Percentiles rank a stretch among this genome's conserved stretches.
These are phyloP conservation scores for Phytopythium helicoides DNA, from an alignment of 352 stramenopile genomes.

Conservation along the genomic window DNA sequence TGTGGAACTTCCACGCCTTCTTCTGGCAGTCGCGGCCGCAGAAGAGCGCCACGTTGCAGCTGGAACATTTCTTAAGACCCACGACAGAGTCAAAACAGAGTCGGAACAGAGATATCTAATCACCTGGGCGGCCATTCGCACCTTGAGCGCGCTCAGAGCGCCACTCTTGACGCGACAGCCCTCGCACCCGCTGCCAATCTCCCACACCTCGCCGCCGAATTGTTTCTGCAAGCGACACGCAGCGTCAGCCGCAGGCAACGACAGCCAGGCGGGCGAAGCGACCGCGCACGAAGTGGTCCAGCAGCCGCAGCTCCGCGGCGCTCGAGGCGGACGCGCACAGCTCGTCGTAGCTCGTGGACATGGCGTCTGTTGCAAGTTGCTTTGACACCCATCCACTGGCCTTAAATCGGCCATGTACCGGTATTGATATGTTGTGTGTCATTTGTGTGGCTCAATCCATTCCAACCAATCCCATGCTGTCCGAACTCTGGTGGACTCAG, in stretches of 20 bases:
- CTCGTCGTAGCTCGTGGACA: constrained; percentile 50
- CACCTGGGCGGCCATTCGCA: background rate
- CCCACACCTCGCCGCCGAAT: constrained; percentile 72
- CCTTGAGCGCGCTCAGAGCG: constrained; percentile 48
- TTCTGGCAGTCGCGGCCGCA: constrained; percentile 63
- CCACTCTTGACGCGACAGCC: constrained; percentile 47
- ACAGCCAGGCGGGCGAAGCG: background rate
- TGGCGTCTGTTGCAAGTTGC: too few species aligned
- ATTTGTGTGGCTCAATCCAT: too few species aligned
- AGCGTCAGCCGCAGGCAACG: background rate
- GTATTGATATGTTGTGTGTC: too few species aligned
- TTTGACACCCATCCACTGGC: too few species aligned
- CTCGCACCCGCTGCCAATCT: constrained; percentile 56
- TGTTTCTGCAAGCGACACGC: constrained; percentile 34
- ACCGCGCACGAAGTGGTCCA: constrained; percentile 60
- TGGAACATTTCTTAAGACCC: constrained; percentile 42
- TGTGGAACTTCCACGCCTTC: constrained; percentile 54
- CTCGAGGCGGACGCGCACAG: constrained; percentile 57
- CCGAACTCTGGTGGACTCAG: too few species aligned
- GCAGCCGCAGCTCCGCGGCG: constrained; percentile 58
- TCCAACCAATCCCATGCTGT: too few species aligned
- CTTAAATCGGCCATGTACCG: too few species aligned
- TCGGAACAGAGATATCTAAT: background rate
- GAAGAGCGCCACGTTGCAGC: constrained; percentile 62
- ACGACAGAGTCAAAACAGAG: background rate